These are phyloP conservation scores for Plasmodium cynomolgi DNA, from an alignment of 169 alveolate species.

Conservation along the genomic window DNA sequence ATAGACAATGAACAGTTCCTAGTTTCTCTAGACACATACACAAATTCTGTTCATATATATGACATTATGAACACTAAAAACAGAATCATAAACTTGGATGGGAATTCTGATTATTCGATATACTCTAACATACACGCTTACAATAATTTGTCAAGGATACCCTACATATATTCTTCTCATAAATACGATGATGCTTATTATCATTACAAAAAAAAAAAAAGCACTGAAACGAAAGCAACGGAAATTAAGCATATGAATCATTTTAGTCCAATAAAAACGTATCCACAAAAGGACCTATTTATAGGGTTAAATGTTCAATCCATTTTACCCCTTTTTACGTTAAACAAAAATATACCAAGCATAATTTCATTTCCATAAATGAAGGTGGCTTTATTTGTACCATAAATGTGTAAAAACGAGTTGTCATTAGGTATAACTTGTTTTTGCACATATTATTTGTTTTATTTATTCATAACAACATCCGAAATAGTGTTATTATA, in stretches of 20 bases:
- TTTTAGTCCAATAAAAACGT: constrained; percentile 61
- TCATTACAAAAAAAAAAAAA: constrained; percentile 60
- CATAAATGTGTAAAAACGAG: constrained; percentile 46
- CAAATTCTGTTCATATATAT: constrained; percentile 68
- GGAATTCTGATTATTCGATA: constrained; percentile 51
- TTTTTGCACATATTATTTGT: background rate
- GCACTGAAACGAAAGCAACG: constrained; percentile 52
- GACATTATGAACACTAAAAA: constrained; percentile 39
- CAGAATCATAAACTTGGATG: constrained; percentile 55
- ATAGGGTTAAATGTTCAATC: constrained; percentile 74
- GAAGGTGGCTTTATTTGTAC: constrained; percentile 75
- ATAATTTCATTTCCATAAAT: constrained; percentile 73
- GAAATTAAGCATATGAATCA: constrained; percentile 46
- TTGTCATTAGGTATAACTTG: background rate
- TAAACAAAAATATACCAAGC: constrained; percentile 67
- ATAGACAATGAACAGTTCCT: constrained; percentile 73
- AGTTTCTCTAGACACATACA: constrained; percentile 73
- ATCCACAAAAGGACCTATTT: constrained; percentile 68
- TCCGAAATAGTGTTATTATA: background rate
- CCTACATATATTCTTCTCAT: constrained; percentile 42
- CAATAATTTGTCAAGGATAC: constrained; percentile 67
- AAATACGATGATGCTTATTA: constrained; percentile 50
- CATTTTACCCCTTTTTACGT: constrained; percentile 71
- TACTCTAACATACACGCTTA: constrained; percentile 7
- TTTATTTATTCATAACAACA: background rate